Evolutionary conservation across 768 basidiomycete genomes (phyloP), one percentile per base, ranked within the genome.

Genomic region (Cubamyces sp.): DNA sequence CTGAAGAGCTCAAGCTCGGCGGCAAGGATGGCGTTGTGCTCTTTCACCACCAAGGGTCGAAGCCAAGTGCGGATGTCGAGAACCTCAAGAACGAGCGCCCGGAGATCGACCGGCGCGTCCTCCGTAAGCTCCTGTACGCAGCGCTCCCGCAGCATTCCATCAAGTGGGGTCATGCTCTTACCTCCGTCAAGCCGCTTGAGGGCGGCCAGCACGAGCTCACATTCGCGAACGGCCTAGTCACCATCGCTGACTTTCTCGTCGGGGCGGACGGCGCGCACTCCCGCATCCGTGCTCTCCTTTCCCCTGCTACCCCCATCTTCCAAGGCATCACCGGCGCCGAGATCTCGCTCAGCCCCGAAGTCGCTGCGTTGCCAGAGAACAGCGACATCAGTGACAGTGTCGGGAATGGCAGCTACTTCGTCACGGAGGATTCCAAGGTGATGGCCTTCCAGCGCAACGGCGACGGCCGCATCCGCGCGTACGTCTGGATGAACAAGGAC

Each of bases 101-200:
- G 15, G 61, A 62, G 50, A 62, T 62, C 41, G 61, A 62, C 30
- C 61, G 61, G 21, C 47, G 54, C 30, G 54, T 62, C 28, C 61
- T 62, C 16, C 61, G 61, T 30, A 25, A 62, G 42, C 34, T 62
- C 48, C 26, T 62, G 11, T 48, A 51, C 54, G 61, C 56, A 40
- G 54, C 61, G 28, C 64, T 68, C 54, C 19, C 74, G 48, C 55
- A 73, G 28, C 60, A 77, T 19, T 74, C 75, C 14, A 75, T 77
- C 42, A 77, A 76, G 54, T 79, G 81, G 21, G 71, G 76, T 3
- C 80, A 78, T 73, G 77, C 75, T 16, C 71, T 70, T 58, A 68
- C 75, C 6, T n/a, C 64, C 68, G 11, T 62, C 75, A 46, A 60
- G 76, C 28, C 69, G 68, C 47, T 56, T 68, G 39, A 64, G 67